Evolutionary conservation across 2,329 filamentous ascomycete genomes (phyloP).

Genomic region (Aspergillus ruber): DNA sequence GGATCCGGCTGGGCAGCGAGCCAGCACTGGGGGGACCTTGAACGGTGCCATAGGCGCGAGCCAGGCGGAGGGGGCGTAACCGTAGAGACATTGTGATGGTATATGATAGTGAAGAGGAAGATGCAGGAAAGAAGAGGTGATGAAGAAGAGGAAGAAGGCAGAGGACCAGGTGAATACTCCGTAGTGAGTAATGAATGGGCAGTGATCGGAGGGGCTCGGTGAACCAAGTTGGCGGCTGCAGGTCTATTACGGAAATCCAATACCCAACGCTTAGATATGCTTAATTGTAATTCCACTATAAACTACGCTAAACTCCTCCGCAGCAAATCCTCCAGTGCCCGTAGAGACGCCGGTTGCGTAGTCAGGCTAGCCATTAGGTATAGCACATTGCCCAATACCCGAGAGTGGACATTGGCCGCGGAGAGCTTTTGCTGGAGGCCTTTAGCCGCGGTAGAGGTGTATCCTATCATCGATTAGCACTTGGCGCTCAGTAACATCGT

Average conservation of each 20-base stretch:
- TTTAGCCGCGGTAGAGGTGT: slow-evolving; percentile 51
- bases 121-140: not conserved
- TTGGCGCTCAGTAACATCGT: not conserved
- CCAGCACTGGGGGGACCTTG: slow-evolving; percentile 28
- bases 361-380: slow-evolving; percentile 56
- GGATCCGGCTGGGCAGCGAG: slow-evolving; percentile 25
- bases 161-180: not conserved
- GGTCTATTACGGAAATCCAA: not conserved
- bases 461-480: slow-evolving; percentile 34
- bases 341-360: slow-evolving; percentile 38
- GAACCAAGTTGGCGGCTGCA: not conserved
- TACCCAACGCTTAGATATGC: not conserved
- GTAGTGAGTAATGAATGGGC: not conserved
- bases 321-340: slow-evolving; percentile 36
- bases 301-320: slow-evolving; percentile 26
- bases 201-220: not conserved
- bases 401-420: slow-evolving; percentile 45
- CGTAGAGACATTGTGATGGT: slow-evolving; percentile 21
- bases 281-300: not conserved
- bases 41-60: slow-evolving; percentile 35
- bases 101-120: not conserved
- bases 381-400: slow-evolving; percentile 56
- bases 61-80: slow-evolving; percentile 12
- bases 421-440: slow-evolving; percentile 48
- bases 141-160: not conserved